Conservation (phyloP, 768 basidiomycete genomes). For the Phlegmacium glaucopus region DNA sequence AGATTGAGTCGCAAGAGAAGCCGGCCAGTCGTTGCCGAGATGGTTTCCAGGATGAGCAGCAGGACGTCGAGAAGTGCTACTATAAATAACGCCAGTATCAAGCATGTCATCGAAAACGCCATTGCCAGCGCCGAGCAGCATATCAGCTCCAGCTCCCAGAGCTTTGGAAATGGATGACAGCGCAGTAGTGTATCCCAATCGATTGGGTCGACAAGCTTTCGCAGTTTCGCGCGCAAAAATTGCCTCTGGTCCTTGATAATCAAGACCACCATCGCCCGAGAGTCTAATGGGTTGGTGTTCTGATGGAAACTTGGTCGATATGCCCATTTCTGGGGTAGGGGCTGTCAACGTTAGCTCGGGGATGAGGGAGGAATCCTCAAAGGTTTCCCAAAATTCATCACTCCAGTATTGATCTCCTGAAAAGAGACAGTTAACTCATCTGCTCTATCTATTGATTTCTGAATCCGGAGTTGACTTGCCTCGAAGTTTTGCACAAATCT, state of each 20-base stretch:
- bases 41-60: too few relatives aligned
- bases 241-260: neutral
- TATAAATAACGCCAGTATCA: neutral
- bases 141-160: neutral
- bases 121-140: neutral
- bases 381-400: conserved; percentile 3
- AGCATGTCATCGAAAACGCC: neutral
- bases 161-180: neutral
- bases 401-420: conserved; percentile 4
- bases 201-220: neutral
- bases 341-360: conserved; percentile 30
- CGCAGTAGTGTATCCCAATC: neutral
- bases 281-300: neutral
- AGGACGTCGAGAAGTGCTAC: too few relatives aligned
- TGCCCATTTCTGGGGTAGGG: conserved; percentile 28
- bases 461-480: conserved; percentile 8
- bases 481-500: conserved; percentile 9
- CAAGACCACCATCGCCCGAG: neutral
- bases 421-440: neutral
- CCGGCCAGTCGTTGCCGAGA: too few relatives aligned
- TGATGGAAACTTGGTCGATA: conserved; percentile 8
- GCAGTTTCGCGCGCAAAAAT: neutral
- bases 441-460: neutral
- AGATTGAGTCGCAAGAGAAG: too few relatives aligned
- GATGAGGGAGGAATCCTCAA: conserved; percentile 11